Base-by-base conservation (phyloP, 2,329 filamentous ascomycete genomes). In the Lachnellula arida region DNA sequence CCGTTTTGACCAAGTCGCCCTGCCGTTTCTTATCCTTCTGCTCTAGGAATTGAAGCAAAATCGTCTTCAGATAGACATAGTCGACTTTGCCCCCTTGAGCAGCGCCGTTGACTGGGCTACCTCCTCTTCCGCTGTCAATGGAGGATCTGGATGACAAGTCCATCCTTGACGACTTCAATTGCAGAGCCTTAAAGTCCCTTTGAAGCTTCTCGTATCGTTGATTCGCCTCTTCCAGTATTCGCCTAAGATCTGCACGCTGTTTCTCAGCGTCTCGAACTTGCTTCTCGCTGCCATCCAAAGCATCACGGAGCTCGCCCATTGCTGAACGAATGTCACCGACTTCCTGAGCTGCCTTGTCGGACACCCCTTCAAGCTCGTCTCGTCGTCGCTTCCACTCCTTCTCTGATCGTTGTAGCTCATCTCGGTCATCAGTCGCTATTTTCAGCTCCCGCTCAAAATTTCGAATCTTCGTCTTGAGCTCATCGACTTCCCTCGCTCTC, bases 211-310 rank as follows among this genome's bases (percentile, higher is more conserved):
- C 92, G 59, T 93, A 83, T 12, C 88, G 82, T 54, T 80, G 77
- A 61, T 87, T 86, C 28, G 85, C 83, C 62, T 97, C 92, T 64
- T 96, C 91, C 2, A 95, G 79, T 34, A 87, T 78, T 43, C 84
- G 82, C 46, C 88, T 82, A 50, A 96, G 74, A 58, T 96, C 91
- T 0, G 78, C 75, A 61, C 87, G 88, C 68, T 96, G 89, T 73
- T 85, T 89, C 71, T 97, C 92, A 5, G 89, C 78, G n/a, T 94
- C 88, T 32, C 85, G 81, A 0, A 89, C 84, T 71, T 96, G 89
- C 68, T 82, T 85, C 73, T 99, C 94, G 37, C 88, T 93, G 48
- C 90, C 89, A 63, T 97, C 92, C 1, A 99, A 78, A 0, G 91
- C 86, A 56, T 89, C 81, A 1, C 89, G 85, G 34, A 99, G 78